Conservation (phyloP, 768 basidiomycete genomes). For the Serendipita vermifera region DNA sequence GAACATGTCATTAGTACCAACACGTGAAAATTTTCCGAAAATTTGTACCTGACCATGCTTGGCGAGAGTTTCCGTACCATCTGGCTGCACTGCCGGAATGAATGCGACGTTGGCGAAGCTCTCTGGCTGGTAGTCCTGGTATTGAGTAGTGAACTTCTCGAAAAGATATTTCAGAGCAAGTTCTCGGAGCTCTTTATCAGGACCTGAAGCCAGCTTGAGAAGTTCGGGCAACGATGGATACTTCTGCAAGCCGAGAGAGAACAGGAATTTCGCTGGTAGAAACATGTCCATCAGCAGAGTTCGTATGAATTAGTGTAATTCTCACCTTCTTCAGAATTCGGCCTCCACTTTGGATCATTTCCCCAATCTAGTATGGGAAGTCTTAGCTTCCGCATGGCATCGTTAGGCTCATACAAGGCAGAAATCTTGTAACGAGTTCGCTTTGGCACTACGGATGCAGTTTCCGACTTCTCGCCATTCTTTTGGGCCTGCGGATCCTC, state of each 20-base stretch:
- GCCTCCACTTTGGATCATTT: slow-evolving; percentile 59
- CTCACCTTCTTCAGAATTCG: slow-evolving; percentile 75
- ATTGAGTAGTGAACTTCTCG: slow-evolving; percentile 52
- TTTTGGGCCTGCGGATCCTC: not conserved
- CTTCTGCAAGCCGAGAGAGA: slow-evolving; percentile 52
- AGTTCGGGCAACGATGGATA: slow-evolving; percentile 54
- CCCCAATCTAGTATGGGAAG: slow-evolving; percentile 88
- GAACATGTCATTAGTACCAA: not conserved
- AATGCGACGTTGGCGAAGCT: slow-evolving; percentile 51
- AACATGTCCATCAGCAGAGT: not conserved
- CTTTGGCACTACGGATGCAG: not conserved
- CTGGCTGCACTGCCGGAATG: slow-evolving; percentile 56
- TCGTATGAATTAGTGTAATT: not conserved
- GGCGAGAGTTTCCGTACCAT: slow-evolving; percentile 38
- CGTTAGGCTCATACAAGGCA: slow-evolving; percentile 76
- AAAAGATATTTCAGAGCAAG: slow-evolving; percentile 71
- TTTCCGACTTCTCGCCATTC: slow-evolving; percentile 27
- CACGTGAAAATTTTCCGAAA: slow-evolving; percentile 12
- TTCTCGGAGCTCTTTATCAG: slow-evolving; percentile 37
- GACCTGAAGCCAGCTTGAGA: slow-evolving; percentile 52
- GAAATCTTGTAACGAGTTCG: slow-evolving; percentile 42
- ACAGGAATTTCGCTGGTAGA: slow-evolving; percentile 61
- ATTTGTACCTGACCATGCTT: slow-evolving; percentile 55
- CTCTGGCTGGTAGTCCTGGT: slow-evolving; percentile 43
- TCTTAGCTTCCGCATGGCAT: slow-evolving; percentile 53